Evolutionary conservation across 108 stramenopile genomes (phyloP).

Genomic region (Stephanodiscus triporus): DNA sequence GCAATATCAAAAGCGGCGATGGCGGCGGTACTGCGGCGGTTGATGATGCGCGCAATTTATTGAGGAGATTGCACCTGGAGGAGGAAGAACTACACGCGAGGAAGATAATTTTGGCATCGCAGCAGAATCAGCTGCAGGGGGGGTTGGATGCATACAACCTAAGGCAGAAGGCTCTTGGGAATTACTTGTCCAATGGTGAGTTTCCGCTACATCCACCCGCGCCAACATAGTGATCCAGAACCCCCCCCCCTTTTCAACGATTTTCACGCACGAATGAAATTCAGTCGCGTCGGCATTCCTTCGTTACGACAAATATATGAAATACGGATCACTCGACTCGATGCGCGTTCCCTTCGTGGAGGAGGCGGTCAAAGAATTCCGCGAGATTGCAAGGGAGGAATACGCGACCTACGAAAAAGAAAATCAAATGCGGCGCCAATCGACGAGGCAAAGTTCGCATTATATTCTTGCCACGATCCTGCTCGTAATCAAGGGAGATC

Average conservation of each 20-base stretch:
- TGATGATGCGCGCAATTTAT: conserved; percentile 10
- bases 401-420: conserved; percentile 4
- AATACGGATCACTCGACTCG: conserved; percentile 39
- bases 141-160: conserved; percentile 6
- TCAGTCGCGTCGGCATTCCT: conserved; percentile 30
- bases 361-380: conserved; percentile 41
- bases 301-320: conserved; percentile 20
- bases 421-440: background rate
- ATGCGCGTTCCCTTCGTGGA: conserved; percentile 47
- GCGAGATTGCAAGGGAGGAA: conserved; percentile 21
- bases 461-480: conserved; percentile 40
- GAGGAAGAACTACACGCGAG: conserved; percentile 34
- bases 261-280: too few species aligned
- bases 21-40: background rate
- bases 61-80: conserved; percentile 30
- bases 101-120: conserved; percentile 12
- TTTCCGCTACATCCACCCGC: too few species aligned
- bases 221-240: too few species aligned
- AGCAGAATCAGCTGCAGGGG: conserved; percentile 1
- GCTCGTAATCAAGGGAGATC: conserved; percentile 48
- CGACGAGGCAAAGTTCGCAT: background rate
- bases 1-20: background rate
- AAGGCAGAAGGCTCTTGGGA: conserved; percentile 26
- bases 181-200: conserved; percentile 38
- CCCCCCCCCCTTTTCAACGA: background rate